phyloP scores from a whole-genome alignment of 345 rosid species.

The Isatis tinctoria region DNA sequence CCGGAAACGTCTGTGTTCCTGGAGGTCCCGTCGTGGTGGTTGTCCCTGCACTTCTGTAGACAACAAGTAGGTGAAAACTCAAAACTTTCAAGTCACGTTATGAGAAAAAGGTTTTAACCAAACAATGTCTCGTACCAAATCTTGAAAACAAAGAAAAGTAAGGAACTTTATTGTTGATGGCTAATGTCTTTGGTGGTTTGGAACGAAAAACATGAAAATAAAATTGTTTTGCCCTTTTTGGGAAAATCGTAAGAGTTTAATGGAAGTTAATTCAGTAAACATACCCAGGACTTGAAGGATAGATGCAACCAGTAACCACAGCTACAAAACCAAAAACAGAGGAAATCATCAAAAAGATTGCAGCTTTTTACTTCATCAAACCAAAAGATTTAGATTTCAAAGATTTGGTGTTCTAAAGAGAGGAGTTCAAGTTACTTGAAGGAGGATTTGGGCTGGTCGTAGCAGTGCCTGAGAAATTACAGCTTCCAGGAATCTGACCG shows the following conservation, averaged over 20 bases:
- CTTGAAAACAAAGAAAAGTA: constrained; percentile 14
- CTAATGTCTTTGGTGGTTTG: neutral
- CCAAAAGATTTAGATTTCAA: neutral
- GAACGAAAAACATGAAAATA: neutral
- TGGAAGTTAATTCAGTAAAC: neutral
- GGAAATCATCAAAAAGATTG: neutral
- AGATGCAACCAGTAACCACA: constrained; percentile 47
- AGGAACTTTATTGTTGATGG: constrained; percentile 1
- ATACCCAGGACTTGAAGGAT: constrained; percentile 62
- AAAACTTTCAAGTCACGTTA: constrained; percentile 10
- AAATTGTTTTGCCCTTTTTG: neutral
- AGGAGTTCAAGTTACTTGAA: constrained; percentile 31
- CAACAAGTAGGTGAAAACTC: neutral
- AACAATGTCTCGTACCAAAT: constrained; percentile 10
- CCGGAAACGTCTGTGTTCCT: constrained; percentile 20
- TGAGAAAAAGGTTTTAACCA: neutral
- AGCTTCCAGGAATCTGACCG: constrained; percentile 49
- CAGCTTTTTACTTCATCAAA: neutral
- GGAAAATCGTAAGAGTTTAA: neutral
- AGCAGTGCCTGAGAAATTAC: constrained; percentile 79
- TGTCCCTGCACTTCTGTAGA: constrained; percentile 26
- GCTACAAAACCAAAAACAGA: constrained; percentile 32
- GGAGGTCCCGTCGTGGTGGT: neutral
- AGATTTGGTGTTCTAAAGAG: neutral
- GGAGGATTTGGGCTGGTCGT: constrained; percentile 36